These are phyloP conservation scores for Botrytis fabae DNA, from an alignment of 2,329 filamentous ascomycete species.

Conservation along the genomic window DNA sequence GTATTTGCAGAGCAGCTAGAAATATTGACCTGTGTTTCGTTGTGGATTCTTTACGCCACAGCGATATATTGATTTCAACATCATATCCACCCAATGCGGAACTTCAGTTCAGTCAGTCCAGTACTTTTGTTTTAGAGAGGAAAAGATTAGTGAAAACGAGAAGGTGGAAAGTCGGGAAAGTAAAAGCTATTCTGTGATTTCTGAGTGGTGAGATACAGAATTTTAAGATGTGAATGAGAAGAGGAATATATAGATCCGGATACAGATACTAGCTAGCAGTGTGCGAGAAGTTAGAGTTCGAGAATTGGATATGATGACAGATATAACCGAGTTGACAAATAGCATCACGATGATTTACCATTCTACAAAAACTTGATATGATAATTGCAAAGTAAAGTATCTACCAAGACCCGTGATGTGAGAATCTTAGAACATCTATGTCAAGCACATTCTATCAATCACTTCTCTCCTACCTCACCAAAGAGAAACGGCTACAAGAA, in stretches of 20 bases:
- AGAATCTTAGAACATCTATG: too few relatives aligned
- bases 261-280: not conserved
- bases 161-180: not conserved
- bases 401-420: too few relatives aligned
- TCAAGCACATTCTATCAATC: too few relatives aligned
- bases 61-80: not conserved
- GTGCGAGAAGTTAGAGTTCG: not conserved
- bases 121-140: not conserved
- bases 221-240: not conserved
- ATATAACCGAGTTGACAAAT: too few relatives aligned
- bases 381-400: too few relatives aligned
- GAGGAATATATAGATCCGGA: not conserved
- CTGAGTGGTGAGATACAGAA: not conserved
- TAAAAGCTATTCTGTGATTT: not conserved
- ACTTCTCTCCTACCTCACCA: too few relatives aligned
- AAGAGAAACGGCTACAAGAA: too few relatives aligned
- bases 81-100: not conserved
- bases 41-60: not conserved
- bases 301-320: rapidly evolving
- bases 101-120: not conserved
- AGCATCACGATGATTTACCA: too few relatives aligned
- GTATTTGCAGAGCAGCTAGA: not conserved
- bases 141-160: not conserved
- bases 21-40: not conserved
- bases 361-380: too few relatives aligned